Percentiles rank a stretch among this genome's conserved stretches.
Conservation (phyloP, 2,329 filamentous ascomycete genomes). For the Geosmithia flava region DNA sequence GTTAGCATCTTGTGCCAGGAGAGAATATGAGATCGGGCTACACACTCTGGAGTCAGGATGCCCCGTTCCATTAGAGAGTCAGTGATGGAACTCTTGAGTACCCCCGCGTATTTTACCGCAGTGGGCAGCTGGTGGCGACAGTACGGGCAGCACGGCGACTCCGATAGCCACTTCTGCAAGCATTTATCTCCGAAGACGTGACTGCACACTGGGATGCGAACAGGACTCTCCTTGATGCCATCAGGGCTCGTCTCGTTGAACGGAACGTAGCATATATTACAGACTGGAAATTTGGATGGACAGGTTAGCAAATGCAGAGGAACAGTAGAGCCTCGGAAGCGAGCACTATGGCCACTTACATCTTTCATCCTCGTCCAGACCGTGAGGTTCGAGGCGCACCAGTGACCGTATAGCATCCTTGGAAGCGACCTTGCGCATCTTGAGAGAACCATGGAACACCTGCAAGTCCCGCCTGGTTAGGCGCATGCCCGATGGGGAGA, state of each 20-base stretch:
- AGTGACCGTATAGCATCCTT: not conserved
- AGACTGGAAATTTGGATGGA: conserved; percentile 27
- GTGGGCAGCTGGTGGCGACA: conserved; percentile 45
- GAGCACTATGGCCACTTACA: not conserved
- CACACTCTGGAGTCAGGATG: not conserved
- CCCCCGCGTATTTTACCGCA: not conserved
- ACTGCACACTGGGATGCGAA: conserved; percentile 48
- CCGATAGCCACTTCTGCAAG: conserved; percentile 53
- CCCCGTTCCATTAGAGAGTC: not conserved
- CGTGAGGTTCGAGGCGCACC: not conserved
- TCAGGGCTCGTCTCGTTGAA: conserved; percentile 45
- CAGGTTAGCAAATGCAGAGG: not conserved
- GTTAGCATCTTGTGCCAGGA: not conserved
- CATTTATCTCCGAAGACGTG: conserved; percentile 53
- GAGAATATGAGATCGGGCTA: not conserved
- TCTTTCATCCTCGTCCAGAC: not conserved
- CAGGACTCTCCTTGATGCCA: conserved; percentile 40
- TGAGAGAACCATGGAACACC: not conserved
- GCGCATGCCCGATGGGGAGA: not conserved
- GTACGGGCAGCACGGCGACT: conserved; percentile 51
- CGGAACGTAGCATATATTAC: conserved; percentile 54
- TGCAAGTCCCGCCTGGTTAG: not conserved
- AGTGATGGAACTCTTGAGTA: not conserved
- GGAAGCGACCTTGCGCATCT: not conserved
- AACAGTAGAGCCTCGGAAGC: not conserved